Evolutionary conservation across 176 grass and related monocot genomes (phyloP), one percentile per base, ranked within the genome.

Genomic region (Aegilops umbellulata): DNA sequence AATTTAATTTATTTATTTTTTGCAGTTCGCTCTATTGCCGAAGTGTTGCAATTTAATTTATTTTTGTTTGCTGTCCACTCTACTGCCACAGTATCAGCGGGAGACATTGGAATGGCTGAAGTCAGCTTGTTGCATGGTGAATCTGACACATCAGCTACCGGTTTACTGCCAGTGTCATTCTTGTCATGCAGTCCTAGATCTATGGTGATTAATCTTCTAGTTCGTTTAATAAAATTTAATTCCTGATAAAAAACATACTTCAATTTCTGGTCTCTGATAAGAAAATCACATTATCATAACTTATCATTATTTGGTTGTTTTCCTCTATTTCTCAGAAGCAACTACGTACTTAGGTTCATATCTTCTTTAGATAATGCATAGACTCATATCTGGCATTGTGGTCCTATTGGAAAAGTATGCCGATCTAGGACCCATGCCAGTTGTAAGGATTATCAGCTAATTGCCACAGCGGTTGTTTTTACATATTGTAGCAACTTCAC

Each of bases 91-190:
- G 34, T 89, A 65, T 81, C 83, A 65, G 78, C 60, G 39, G 73
- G 68, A 22, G 79, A 89, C 74, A n/a, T 73, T 36, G 89, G 71
- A 81, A 91, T 78, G 2, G 46, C 85, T 78, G 89, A 77, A 87
- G 46, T 86, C 68, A 86, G 44, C 49, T 79, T 86, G 44, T 83
- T 88, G 60, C 86, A 88, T 34, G 80, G 85, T 47, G 86, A 79
- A 86, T 58, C 61, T 32, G 44, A 91, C 63, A 19, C 71, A 77
- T 61, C 73, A 73, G 74, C 84, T 31, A 75, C 80, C 38, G 17
- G 86, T 83, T 87, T 93, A 65, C 84, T 91, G 76, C 89, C 82
- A 61, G 49, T 81, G 35, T 84, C 88, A 47, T 53, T 86, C 75
- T 80, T 87, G 60, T 89, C 91, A 85, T 90, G 62, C 65, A 78